Percentiles rank a stretch among this genome's conserved stretches.
These are phyloP conservation scores for Pythium dissimile DNA, from an alignment of 352 stramenopile genomes.

Conservation along the genomic window DNA sequence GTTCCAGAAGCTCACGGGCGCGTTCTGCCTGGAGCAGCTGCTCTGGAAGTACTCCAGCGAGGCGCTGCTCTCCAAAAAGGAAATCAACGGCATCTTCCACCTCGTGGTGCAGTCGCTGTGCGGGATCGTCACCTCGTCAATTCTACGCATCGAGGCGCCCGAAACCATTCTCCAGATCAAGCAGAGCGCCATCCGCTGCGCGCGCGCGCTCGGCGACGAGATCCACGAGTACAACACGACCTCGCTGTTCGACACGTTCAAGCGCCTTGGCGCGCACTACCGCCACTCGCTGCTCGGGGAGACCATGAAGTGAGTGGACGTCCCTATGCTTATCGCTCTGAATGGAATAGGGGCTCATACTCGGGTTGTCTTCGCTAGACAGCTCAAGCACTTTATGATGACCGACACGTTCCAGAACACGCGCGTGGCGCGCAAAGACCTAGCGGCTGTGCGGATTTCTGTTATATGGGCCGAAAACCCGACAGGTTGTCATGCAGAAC, in stretches of 20 bases:
- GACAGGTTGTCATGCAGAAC: background rate
- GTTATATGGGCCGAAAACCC: too few relatives aligned
- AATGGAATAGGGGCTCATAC: too few relatives aligned
- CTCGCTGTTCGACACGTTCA: conserved; percentile 65
- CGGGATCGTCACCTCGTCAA: conserved; percentile 59
- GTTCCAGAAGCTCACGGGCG: conserved; percentile 69
- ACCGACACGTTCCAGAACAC: conserved; percentile 70
- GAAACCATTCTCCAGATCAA: conserved; percentile 73
- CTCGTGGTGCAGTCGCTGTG: conserved; percentile 74
- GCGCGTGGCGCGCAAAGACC: conserved; percentile 39
- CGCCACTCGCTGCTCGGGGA: conserved; percentile 51
- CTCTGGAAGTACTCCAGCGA: conserved; percentile 71
- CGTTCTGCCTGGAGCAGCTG: conserved; percentile 73
- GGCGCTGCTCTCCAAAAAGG: conserved; percentile 70
- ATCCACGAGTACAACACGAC: conserved; percentile 72
- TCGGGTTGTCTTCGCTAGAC: too few relatives aligned
- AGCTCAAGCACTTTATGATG: conserved; percentile 60
- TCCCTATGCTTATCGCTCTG: background rate
- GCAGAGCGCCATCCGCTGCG: conserved; percentile 48
- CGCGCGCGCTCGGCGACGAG: conserved; percentile 61
- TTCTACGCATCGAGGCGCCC: conserved; percentile 49
- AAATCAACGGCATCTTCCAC: conserved; percentile 80
- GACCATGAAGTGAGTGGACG: conserved; percentile 56
- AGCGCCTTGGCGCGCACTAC: conserved; percentile 54
- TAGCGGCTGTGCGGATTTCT: conserved; percentile 28